Evolutionary conservation across 208 protist genomes (phyloP).

Genomic region (Borovskyia barvae): DNA sequence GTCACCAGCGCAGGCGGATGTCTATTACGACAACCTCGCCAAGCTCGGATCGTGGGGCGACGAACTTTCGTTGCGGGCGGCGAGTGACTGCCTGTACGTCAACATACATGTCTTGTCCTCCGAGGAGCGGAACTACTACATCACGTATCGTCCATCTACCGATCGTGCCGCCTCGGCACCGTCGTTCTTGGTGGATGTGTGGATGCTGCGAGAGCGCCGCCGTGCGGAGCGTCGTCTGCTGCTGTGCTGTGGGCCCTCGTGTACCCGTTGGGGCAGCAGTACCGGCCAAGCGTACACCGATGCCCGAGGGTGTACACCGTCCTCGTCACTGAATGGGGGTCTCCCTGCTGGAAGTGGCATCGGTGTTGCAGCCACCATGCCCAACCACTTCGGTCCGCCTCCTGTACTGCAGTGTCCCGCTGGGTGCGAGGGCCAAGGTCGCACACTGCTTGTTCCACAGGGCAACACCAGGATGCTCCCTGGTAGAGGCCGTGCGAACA

Average conservation of each 20-base stretch:
- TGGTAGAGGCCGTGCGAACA: too few species aligned
- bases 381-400: too few species aligned
- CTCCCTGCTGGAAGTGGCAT: too few species aligned
- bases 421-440: too few species aligned
- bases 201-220: conserved; percentile 25
- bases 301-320: too few species aligned
- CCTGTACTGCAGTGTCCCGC: too few species aligned
- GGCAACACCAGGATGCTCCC: too few species aligned
- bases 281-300: too few species aligned
- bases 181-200: conserved; percentile 75
- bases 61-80: conserved; percentile 82
- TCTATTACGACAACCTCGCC: conserved; percentile 60
- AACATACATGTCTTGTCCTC: conserved; percentile 88
- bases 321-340: too few species aligned
- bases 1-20: conserved; percentile 48
- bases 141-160: conserved; percentile 65
- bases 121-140: conserved; percentile 77
- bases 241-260: background rate
- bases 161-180: conserved; percentile 51
- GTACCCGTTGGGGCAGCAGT: background rate
- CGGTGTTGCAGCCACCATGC: too few species aligned
- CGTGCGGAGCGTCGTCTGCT: conserved; percentile 12
- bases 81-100: conserved; percentile 78
- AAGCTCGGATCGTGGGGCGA: conserved; percentile 78
- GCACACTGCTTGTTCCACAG: too few species aligned